Base-by-base conservation (phyloP, 352 stramenopile species). In the Peronospora belbahrii region DNA sequence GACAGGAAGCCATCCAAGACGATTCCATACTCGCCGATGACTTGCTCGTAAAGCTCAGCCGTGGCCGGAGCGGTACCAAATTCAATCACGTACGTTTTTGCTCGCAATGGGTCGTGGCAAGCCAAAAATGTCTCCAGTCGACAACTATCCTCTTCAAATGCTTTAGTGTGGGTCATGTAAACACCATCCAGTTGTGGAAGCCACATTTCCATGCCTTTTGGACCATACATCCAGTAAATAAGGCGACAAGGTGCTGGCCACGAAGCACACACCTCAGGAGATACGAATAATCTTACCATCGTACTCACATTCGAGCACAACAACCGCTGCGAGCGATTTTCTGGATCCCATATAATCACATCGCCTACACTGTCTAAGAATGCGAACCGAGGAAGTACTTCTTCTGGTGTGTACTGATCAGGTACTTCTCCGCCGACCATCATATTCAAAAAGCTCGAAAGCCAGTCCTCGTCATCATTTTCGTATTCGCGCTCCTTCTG, bases 71-170 rank as follows among this genome's bases (percentile, higher is more conserved):
- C 77, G 0, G 73, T 82, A 23, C 73, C 74, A 32, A 89, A 89
- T 44, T 89, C 78, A 41, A 87, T 85, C 45, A 85, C 78, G 50
- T 85, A 85, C 10, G 77, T 87, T 44, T 87, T 85, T 0, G 74
- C 72, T n/a, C 81, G 74, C 39, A 86, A 47, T n/a, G 82, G 82
- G 28, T 93, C 82, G 32, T 93, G 76, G 24, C 71, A 87, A 15
- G 69, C 65, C 17, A 93, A 44, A 40, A 93, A 93, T 0, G 70
- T 87, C 38, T 85, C 56, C 0, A 90, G 46, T 0, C 61, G 53
- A 2, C 46, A 48, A 1, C 42, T 40, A 32, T 88, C 76, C 1
- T 70, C 48, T 39, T 83, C 71, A 43, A 88, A 85, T 0, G 74
- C 65, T 19, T 74, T 70, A 0, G 67, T 73, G 25, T 81, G 70